Evolutionary conservation across 495 filamentous ascomycete genomes (phyloP).

Genomic region (Immersiella caudata): DNA sequence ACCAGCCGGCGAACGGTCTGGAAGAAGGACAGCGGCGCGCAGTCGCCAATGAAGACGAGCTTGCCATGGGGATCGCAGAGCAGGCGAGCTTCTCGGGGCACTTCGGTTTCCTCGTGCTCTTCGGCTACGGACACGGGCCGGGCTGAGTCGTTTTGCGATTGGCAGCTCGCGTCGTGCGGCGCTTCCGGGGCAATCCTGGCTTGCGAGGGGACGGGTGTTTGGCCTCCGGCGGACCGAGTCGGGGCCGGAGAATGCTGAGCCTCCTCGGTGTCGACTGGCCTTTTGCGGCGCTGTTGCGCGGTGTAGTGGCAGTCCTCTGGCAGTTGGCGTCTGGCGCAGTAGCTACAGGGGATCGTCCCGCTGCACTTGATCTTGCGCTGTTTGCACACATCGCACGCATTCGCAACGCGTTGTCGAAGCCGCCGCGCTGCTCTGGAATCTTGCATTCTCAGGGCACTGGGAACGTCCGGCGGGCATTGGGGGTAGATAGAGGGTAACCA

Average conservation of each 20-base stretch:
- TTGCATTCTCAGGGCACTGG: constrained; percentile 21
- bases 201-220: constrained; percentile 1
- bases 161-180: neutral
- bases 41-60: constrained; percentile 68
- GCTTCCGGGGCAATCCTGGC: neutral
- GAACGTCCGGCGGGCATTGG: neutral
- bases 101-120: constrained; percentile 49
- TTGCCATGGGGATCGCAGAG: constrained; percentile 62
- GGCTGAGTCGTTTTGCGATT: constrained; percentile 1
- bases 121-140: constrained; percentile 23
- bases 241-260: neutral
- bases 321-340: constrained; percentile 34
- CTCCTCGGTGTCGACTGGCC: constrained; percentile 15
- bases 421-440: constrained; percentile 23
- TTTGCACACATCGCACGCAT: constrained; percentile 52
- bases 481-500: neutral
- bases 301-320: constrained; percentile 37
- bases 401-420: constrained; percentile 41
- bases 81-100: constrained; percentile 54
- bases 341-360: constrained; percentile 40
- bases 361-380: constrained; percentile 49
- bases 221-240: neutral
- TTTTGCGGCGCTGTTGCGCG: constrained; percentile 21
- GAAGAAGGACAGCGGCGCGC: constrained; percentile 67
- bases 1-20: constrained; percentile 70